Evolutionary conservation across 2,329 filamentous ascomycete genomes (phyloP).

Genomic region (Bipolaris victoriae): DNA sequence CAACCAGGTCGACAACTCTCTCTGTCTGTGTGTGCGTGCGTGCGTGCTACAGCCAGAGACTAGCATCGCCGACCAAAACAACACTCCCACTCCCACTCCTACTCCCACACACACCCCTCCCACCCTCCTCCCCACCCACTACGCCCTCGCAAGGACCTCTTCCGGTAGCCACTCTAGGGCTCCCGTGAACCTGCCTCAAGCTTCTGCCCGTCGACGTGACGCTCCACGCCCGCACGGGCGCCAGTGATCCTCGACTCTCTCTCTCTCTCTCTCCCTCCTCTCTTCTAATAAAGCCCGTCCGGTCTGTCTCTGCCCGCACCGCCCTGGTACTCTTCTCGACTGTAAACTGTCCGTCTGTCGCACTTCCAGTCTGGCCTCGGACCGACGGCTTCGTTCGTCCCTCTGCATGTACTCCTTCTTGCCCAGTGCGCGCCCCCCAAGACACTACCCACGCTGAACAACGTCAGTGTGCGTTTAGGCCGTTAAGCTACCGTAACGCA

Average conservation of each 20-base stretch:
- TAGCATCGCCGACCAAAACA: conserved; percentile 24
- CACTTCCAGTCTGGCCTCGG: conserved; percentile 44
- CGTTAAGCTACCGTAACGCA: conserved; percentile 40
- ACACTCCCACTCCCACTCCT: conserved; percentile 11
- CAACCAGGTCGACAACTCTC: too few relatives aligned
- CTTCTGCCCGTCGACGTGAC: conserved; percentile 25
- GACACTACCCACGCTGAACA: conserved; percentile 29
- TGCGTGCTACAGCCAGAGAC: conserved; percentile 28
- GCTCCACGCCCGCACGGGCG: conserved; percentile 27
- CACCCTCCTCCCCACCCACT: conserved; percentile 16
- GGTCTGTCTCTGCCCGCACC: conserved; percentile 24
- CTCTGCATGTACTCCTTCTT: conserved; percentile 39
- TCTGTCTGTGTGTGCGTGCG: too few relatives aligned
- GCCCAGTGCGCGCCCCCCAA: conserved; percentile 36
- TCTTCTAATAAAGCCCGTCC: conserved; percentile 27
- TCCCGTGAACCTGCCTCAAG: conserved; percentile 28
- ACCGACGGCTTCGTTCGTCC: conserved; percentile 44
- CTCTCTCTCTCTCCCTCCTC: neutral
- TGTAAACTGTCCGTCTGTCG: conserved; percentile 44
- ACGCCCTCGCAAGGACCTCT: conserved; percentile 33
- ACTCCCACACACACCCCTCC: neutral
- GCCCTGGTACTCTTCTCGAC: conserved; percentile 31
- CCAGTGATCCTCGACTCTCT: conserved; percentile 20
- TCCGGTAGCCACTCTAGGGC: conserved; percentile 33
- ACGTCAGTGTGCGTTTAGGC: conserved; percentile 39